Evolutionary conservation across 75 land plant genomes (phyloP).

Genomic region (Pinus albicaulis): DNA sequence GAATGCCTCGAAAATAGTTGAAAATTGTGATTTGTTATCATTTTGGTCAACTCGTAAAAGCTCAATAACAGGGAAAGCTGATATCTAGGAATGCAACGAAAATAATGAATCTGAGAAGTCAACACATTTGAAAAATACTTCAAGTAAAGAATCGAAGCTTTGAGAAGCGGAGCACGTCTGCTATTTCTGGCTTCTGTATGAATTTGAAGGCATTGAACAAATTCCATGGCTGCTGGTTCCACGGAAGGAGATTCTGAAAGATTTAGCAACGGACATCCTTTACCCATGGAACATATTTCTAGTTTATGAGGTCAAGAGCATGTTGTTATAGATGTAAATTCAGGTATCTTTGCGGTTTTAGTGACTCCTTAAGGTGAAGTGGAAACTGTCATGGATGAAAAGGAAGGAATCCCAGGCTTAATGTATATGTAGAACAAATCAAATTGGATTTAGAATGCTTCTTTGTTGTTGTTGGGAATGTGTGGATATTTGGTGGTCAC

Average conservation of each 20-base stretch:
- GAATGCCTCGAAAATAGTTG: too few relatives aligned
- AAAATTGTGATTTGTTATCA: too few relatives aligned
- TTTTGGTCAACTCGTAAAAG: too few relatives aligned
- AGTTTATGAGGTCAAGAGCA: slow-evolving; percentile 4
- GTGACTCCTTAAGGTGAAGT: slow-evolving; percentile 14
- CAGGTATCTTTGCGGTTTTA: slow-evolving; percentile 20
- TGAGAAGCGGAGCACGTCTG: slow-evolving; percentile 7
- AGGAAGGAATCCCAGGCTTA: slow-evolving; percentile 18
- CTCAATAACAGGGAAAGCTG: too few relatives aligned
- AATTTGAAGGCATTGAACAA: slow-evolving; percentile 3
- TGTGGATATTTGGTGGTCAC: too few relatives aligned
- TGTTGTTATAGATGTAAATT: too few relatives aligned
- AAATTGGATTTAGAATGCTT: too few relatives aligned
- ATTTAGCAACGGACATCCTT: slow-evolving; percentile 27
- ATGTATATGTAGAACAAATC: too few relatives aligned
- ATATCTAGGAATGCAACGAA: too few relatives aligned
- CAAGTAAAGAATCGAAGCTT: not conserved
- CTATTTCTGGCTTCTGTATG: slow-evolving; percentile 9
- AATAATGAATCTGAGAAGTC: too few relatives aligned
- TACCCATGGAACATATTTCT: slow-evolving; percentile 38
- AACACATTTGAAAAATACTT: too few relatives aligned
- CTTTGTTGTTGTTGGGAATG: too few relatives aligned
- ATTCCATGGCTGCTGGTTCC: slow-evolving; percentile 44
- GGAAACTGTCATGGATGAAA: not conserved
- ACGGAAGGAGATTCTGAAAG: slow-evolving; percentile 10